These are phyloP conservation scores for Lentinus tigrinus DNA, from an alignment of 768 basidiomycete genomes.

Conservation along the genomic window DNA sequence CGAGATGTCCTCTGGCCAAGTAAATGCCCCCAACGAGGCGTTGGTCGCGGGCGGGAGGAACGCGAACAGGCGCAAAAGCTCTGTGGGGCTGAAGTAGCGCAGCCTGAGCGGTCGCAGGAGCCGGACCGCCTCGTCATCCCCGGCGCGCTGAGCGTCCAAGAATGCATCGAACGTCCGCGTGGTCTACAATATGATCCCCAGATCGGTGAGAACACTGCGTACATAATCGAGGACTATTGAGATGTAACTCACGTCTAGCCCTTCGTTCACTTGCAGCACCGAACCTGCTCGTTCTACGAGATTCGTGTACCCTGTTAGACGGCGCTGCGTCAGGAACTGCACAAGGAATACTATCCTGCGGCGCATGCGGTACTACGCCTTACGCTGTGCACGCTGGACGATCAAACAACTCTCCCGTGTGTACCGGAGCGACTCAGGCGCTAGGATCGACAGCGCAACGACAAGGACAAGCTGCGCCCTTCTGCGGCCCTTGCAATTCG, in stretches of 20 bases:
- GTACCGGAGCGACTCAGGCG: too few relatives aligned
- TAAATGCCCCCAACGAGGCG: slow-evolving; percentile 33
- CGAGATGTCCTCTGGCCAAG: slow-evolving; percentile 64
- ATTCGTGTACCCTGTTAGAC: slow-evolving; percentile 63
- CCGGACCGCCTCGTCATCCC: slow-evolving; percentile 45
- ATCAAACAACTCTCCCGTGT: too few relatives aligned
- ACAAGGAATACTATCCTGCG: neutral
- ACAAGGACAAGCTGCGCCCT: too few relatives aligned
- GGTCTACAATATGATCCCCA: slow-evolving; percentile 42
- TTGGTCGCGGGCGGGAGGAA: slow-evolving; percentile 40
- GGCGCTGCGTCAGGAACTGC: neutral
- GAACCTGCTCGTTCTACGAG: slow-evolving; percentile 79
- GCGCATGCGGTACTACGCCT: neutral
- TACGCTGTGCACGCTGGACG: too few relatives aligned
- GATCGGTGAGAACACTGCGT: neutral
- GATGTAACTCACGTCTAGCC: slow-evolving; percentile 50
- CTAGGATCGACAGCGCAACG: too few relatives aligned
- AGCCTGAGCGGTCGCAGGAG: slow-evolving; percentile 59
- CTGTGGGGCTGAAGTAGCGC: slow-evolving; percentile 74
- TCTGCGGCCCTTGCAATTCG: too few relatives aligned
- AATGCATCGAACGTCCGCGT: slow-evolving; percentile 57
- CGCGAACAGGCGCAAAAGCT: slow-evolving; percentile 67
- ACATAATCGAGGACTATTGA: neutral
- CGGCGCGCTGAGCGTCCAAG: slow-evolving; percentile 40
- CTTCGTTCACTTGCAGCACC: slow-evolving; percentile 69